A percentile compares a stretch with the other conserved stretches of the same genome.
Conservation (phyloP, 2,329 filamentous ascomycete genomes). For the Colletotrichum sp. region DNA sequence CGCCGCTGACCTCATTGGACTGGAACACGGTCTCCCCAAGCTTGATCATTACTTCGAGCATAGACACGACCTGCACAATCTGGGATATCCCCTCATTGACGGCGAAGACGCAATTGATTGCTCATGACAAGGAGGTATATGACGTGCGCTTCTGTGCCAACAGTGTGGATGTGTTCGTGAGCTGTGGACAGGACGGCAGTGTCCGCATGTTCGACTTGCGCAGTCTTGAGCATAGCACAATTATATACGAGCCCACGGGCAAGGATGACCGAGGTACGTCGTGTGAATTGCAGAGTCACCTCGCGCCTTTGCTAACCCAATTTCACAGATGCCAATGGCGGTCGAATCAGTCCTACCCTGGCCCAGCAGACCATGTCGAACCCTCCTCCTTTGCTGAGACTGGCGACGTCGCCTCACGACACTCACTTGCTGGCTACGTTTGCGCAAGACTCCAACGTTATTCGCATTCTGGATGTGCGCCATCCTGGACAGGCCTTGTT, state of each 20-base stretch:
- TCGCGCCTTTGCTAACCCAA: neutral
- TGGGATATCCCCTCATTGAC: constrained; percentile 99
- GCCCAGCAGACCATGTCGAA: constrained; percentile 79
- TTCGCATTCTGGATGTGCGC: constrained; percentile 93
- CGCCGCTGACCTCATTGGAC: constrained; percentile 92
- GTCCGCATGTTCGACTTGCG: constrained; percentile 98
- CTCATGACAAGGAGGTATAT: constrained; percentile 98
- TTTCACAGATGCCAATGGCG: constrained; percentile 57
- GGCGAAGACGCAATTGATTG: constrained; percentile 97
- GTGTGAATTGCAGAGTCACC: neutral
- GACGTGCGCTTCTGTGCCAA: constrained; percentile 98
- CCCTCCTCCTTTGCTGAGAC: constrained; percentile 77
- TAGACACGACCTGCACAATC: constrained; percentile 98
- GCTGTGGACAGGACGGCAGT: constrained; percentile 95
- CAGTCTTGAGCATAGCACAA: constrained; percentile 96
- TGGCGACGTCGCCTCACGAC: constrained; percentile 93
- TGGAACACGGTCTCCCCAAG: constrained; percentile 98
- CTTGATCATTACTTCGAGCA: constrained; percentile 97
- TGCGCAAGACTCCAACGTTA: constrained; percentile 87
- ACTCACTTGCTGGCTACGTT: constrained; percentile 97
- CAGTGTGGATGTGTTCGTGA: constrained; percentile 98
- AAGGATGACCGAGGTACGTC: constrained; percentile 75
- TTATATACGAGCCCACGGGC: constrained; percentile 96
- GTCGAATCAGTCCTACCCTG: constrained; percentile 74
- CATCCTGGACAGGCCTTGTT: constrained; percentile 95